Conservation (phyloP, 1,139 yeast species). For the Kazachstania sp. region DNA sequence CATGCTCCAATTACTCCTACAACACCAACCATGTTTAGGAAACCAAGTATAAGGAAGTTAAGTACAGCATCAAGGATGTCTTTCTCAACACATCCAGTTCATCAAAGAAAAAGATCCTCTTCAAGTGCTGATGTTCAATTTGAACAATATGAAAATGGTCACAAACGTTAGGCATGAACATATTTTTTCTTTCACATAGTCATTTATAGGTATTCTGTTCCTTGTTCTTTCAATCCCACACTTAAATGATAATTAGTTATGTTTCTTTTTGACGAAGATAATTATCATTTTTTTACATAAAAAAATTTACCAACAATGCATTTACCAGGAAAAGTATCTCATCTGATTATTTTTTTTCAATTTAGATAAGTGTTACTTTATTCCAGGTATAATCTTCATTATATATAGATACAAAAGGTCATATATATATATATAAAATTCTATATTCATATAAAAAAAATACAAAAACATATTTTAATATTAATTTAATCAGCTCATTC, state of each 20-base stretch:
- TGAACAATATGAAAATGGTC: constrained; percentile 15
- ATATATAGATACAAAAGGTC: constrained; percentile 1
- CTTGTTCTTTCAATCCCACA: not conserved
- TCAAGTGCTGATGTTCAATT: constrained; percentile 23
- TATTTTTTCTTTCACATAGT: not conserved
- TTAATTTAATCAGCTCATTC: too few species aligned
- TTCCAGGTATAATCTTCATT: not conserved
- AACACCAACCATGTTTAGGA: constrained; percentile 17
- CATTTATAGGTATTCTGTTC: not conserved
- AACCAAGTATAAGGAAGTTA: constrained; percentile 4
- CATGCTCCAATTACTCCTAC: constrained; percentile 18
- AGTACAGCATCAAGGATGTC: constrained; percentile 7
- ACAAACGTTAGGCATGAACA: constrained; percentile 10
- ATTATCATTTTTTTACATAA: not conserved
- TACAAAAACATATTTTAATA: not conserved
- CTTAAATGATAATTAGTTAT: not conserved
- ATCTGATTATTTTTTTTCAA: not conserved
- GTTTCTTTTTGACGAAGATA: not conserved
- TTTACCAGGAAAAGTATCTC: not conserved
- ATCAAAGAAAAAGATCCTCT: constrained; percentile 23
- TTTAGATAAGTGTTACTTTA: not conserved
- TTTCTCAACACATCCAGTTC: not conserved
- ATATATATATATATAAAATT: constrained; percentile 1
- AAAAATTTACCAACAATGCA: not conserved
- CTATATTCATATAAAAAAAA: not conserved